Conservation (phyloP, 805 yeast species). For the Alloascoidea africana region DNA sequence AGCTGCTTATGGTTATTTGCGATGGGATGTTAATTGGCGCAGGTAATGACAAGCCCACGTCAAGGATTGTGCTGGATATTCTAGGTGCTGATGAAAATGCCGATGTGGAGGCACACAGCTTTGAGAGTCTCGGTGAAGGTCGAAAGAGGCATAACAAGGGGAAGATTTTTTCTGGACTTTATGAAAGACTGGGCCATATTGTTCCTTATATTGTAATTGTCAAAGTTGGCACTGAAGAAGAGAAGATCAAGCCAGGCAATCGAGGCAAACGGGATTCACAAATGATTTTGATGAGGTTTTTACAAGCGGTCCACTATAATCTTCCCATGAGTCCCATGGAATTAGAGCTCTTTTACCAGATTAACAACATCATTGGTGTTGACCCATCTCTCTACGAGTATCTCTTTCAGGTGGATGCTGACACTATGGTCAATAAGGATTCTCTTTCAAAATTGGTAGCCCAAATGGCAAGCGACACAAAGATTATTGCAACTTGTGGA, state of each 20-base stretch:
- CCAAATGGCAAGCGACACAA: slow-evolving; percentile 74
- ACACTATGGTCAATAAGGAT: slow-evolving; percentile 77
- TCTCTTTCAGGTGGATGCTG: slow-evolving; percentile 89
- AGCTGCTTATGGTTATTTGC: slow-evolving; percentile 70
- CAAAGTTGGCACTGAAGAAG: slow-evolving; percentile 88
- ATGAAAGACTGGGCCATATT: too few species aligned
- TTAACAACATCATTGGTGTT: slow-evolving; percentile 75
- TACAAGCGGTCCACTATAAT: slow-evolving; percentile 76
- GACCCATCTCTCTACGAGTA: slow-evolving; percentile 73
- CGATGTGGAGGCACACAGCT: slow-evolving; percentile 73
- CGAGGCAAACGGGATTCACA: slow-evolving; percentile 96
- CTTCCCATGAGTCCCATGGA: slow-evolving; percentile 92
- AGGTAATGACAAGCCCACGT: slow-evolving; percentile 78
- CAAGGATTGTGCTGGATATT: slow-evolving; percentile 78
- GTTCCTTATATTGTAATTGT: slow-evolving; percentile 66
- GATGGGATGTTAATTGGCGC: slow-evolving; percentile 94
- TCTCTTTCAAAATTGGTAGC: slow-evolving; percentile 81
- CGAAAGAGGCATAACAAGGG: slow-evolving; percentile 95
- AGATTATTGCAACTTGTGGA: slow-evolving; percentile 87
- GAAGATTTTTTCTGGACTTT: slow-evolving; percentile 88
- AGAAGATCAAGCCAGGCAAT: slow-evolving; percentile 68
- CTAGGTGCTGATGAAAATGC: slow-evolving; percentile 77
- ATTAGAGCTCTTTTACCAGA: slow-evolving; percentile 54
- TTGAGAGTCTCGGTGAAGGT: slow-evolving; percentile 93
- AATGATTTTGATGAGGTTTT: slow-evolving; percentile 77